phyloP scores from a whole-genome alignment of 2,329 filamentous ascomycete genomes.

The Rugonectria rugulosa region DNA sequence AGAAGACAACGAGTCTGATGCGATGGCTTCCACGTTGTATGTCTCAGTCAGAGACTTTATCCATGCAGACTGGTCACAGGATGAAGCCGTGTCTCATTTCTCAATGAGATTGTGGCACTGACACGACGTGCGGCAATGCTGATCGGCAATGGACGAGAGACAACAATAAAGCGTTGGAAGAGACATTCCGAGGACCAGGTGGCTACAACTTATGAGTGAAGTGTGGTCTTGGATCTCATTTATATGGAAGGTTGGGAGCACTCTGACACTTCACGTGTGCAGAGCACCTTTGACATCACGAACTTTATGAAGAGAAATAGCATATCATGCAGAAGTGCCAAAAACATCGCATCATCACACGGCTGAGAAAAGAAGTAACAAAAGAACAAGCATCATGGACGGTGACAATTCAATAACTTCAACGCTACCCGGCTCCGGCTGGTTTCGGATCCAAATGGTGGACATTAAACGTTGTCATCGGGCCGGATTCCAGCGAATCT shows the following conservation, averaged over 20 bases:
- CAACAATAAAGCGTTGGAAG: not conserved
- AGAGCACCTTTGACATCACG: no score
- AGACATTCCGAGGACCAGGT: not conserved
- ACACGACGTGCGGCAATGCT: not conserved
- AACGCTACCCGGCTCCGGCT: not conserved
- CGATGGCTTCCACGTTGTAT: not conserved
- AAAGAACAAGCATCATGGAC: not conserved
- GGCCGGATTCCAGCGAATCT: not conserved
- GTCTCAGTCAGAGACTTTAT: not conserved
- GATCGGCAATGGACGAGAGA: no score
- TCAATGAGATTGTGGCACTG: not conserved
- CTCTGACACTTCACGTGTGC: no score
- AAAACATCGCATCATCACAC: no score
- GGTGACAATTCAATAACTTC: not conserved
- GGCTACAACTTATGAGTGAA: not conserved
- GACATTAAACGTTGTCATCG: not conserved
- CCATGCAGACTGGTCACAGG: constrained; percentile 5
- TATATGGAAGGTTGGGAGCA: no score
- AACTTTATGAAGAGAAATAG: no score
- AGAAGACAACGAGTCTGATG: constrained; percentile 2
- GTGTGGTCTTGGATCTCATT: not conserved
- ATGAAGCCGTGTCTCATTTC: constrained; percentile 6
- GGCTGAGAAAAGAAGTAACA: no score
- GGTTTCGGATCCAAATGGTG: constrained; percentile 2
- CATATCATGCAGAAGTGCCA: no score